Percentiles rank a stretch among this genome's conserved stretches.
These are phyloP conservation scores for Phytophthora tentaculata DNA, from an alignment of 352 stramenopile species.

Conservation along the genomic window DNA sequence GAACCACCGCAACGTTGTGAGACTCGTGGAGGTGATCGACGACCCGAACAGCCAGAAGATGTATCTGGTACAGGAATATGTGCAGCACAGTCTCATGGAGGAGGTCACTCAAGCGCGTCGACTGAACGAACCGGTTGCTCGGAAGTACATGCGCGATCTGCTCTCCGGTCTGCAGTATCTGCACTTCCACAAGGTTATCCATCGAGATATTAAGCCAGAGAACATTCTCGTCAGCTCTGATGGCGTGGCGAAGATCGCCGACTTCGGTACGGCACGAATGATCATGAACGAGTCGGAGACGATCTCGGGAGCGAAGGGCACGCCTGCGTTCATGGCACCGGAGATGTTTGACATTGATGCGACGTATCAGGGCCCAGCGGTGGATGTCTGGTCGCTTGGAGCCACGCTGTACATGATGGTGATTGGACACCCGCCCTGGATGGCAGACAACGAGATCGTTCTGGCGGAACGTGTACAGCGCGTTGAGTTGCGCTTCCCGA, in stretches of 20 bases:
- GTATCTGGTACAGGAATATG: slow-evolving; percentile 96
- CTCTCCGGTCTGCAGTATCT: slow-evolving; percentile 91
- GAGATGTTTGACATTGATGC: slow-evolving; percentile 92
- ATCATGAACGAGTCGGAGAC: slow-evolving; percentile 92
- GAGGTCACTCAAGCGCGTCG: slow-evolving; percentile 77
- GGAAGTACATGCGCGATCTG: slow-evolving; percentile 92
- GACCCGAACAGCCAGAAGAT: slow-evolving; percentile 94
- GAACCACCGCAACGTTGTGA: slow-evolving; percentile 93
- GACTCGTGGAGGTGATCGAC: slow-evolving; percentile 95
- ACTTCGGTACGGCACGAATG: slow-evolving; percentile 91
- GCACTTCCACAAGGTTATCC: slow-evolving; percentile 94
- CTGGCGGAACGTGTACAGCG: slow-evolving; percentile 86
- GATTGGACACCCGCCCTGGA: slow-evolving; percentile 90
- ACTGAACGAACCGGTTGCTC: slow-evolving; percentile 67
- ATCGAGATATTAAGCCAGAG: slow-evolving; percentile 93
- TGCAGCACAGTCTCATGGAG: slow-evolving; percentile 93
- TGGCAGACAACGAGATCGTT: slow-evolving; percentile 91
- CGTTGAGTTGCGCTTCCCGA: slow-evolving; percentile 87
- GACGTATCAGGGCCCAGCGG: slow-evolving; percentile 84
- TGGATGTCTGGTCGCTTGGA: slow-evolving; percentile 91
- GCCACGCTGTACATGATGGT: slow-evolving; percentile 94
- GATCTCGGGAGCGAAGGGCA: slow-evolving; percentile 84
- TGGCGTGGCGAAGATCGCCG: slow-evolving; percentile 88
- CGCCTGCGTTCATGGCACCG: slow-evolving; percentile 91
- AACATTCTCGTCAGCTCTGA: slow-evolving; percentile 89